Evolutionary conservation across 2,329 filamentous ascomycete species (phyloP).

Genomic region (Incumbomyces lentus): DNA sequence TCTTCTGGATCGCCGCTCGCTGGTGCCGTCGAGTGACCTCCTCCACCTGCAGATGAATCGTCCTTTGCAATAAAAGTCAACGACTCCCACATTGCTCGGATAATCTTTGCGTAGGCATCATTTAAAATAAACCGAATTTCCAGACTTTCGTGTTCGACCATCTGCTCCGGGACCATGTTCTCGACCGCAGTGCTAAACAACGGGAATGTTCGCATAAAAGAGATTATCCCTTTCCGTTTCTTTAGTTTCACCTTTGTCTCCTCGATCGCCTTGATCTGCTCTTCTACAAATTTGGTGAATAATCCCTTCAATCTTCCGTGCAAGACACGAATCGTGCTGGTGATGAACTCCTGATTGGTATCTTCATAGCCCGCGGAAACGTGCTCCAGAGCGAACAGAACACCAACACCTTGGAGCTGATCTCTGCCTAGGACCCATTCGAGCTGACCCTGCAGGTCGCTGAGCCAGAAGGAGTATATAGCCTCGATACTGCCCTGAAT

Average conservation of each 20-base stretch:
- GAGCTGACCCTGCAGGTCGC: constrained; percentile 66
- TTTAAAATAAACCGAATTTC: constrained; percentile 71
- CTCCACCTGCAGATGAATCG: constrained; percentile 41
- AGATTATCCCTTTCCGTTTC: constrained; percentile 93
- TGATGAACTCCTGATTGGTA: constrained; percentile 85
- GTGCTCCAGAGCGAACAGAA: constrained; percentile 69
- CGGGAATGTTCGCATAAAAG: constrained; percentile 89
- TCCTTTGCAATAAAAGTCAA: constrained; percentile 86
- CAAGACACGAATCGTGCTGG: constrained; percentile 67
- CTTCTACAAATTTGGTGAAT: constrained; percentile 83
- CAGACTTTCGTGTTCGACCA: constrained; percentile 44
- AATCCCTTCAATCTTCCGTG: constrained; percentile 63
- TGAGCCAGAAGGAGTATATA: constrained; percentile 71
- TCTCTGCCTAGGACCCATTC: constrained; percentile 75
- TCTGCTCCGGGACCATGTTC: constrained; percentile 58
- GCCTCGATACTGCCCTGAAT: constrained; percentile 83
- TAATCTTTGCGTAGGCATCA: constrained; percentile 75
- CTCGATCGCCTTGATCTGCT: constrained; percentile 90
- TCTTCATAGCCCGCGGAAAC: constrained; percentile 71
- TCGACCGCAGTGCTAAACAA: constrained; percentile 74
- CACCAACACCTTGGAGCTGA: constrained; percentile 83
- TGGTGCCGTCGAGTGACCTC: constrained; percentile 13
- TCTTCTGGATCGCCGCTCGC: constrained; percentile 61
- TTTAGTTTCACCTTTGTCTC: constrained; percentile 99
- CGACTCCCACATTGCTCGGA: constrained; percentile 94